Base-by-base conservation (phyloP, 2,329 filamentous ascomycete genomes). In the Hymenotorrendiella dingleyae region DNA sequence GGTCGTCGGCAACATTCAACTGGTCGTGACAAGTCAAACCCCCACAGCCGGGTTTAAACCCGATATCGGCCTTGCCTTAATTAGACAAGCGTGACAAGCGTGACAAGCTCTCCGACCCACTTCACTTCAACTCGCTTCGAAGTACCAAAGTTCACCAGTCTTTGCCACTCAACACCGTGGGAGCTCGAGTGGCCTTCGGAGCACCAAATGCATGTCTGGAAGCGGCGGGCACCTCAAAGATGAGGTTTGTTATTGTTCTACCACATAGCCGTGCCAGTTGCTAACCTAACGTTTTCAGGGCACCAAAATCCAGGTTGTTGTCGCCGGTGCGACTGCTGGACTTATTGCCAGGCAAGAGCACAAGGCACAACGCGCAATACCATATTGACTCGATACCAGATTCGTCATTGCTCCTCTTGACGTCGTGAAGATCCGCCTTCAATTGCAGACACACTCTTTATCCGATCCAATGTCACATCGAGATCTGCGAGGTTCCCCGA, bases 371-470 rank as follows among this genome's bases (percentile, higher is more conserved):
- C 43, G 24, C 11, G 4, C 22, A 17, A 22, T 40, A 21, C 16
- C 16, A 23, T 40, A 39, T 42, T 44, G 29, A 45, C 36, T 36
- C 2, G 36, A 17, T 11, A 6, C 55, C 36, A 89, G 86, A 62
- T 97, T 98, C 71, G 79, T 93, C 60, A 84, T 97, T 62, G 88
- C 93, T 14, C 93, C 93, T 40, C 84, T 98, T 54, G 93, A 98
- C 65, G 93, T 98, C 50, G 81, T 97, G 68, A 97, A 98, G 72
- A 98, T 98, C 67, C 86, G 93, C 35, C 82, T 97, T 34, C 93
- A 98, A 64, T 80, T 98, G 14, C 93, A 97, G 65, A 79, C 86
- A 33, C 85, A 94, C 68, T 89, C 87, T 36, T 45, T 57, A 47
- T 84, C 83, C 55, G 84, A 91, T 59, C 84, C 87, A 2, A 65